Evolutionary conservation across 345 rosid genomes (phyloP).

Genomic region (Syzygium aqueum): DNA sequence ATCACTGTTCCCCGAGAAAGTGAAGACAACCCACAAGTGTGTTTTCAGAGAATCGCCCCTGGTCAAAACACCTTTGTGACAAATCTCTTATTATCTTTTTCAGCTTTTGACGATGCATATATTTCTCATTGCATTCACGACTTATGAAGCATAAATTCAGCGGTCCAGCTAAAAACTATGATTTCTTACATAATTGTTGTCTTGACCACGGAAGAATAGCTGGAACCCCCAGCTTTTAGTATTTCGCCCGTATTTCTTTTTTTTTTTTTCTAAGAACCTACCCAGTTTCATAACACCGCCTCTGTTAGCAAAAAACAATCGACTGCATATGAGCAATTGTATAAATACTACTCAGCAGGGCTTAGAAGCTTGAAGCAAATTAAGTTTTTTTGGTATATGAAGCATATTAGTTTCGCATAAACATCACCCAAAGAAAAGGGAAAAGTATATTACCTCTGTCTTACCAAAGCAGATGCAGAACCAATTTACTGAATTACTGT

Average conservation of each 20-base stretch:
- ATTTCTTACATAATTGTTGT: conserved; percentile 46
- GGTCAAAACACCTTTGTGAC: not conserved
- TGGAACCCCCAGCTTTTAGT: conserved; percentile 47
- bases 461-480: too few relatives aligned
- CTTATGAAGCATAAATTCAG: not conserved
- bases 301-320: not conserved
- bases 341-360: not conserved
- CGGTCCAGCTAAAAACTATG: not conserved
- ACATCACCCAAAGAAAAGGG: too few relatives aligned
- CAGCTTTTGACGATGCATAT: not conserved
- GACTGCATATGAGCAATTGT: not conserved
- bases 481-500: too few relatives aligned
- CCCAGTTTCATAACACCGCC: not conserved
- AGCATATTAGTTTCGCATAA: too few relatives aligned
- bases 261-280: conserved; percentile 37
- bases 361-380: too few relatives aligned
- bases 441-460: too few relatives aligned
- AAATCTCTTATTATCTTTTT: not conserved
- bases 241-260: conserved; percentile 36
- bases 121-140: not conserved
- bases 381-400: too few relatives aligned
- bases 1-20: not conserved
- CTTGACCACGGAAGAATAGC: conserved; percentile 48
- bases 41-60: not conserved
- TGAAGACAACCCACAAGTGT: not conserved